Percentiles rank a stretch among this genome's conserved stretches.
These are phyloP conservation scores for Yamadazyma philogaea DNA, from an alignment of 805 yeast species.

Conservation along the genomic window DNA sequence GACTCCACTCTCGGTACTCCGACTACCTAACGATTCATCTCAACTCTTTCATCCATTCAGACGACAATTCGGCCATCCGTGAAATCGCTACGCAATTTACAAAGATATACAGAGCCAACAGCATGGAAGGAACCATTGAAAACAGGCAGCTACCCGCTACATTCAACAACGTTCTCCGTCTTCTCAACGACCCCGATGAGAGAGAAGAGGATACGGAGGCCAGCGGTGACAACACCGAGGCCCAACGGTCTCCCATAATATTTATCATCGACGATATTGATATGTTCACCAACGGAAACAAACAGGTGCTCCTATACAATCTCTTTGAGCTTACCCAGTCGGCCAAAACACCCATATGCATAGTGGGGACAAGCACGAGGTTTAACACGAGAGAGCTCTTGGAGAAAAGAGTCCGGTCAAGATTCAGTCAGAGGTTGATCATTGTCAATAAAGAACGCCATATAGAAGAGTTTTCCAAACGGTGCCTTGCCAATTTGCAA, in stretches of 20 bases:
- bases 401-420: conserved; percentile 86
- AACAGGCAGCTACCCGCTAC: conserved; percentile 9
- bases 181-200: conserved; percentile 33
- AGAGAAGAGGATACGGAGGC: conserved; percentile 4
- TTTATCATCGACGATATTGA: conserved; percentile 87
- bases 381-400: conserved; percentile 74
- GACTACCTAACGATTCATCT: conserved; percentile 62
- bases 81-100: conserved; percentile 86
- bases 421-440: conserved; percentile 80
- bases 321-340: conserved; percentile 82
- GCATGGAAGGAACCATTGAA: conserved; percentile 9
- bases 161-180: conserved; percentile 16
- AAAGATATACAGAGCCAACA: conserved; percentile 14
- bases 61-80: conserved; percentile 75
- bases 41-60: conserved; percentile 68
- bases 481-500: conserved; percentile 42
- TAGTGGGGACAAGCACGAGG: conserved; percentile 75
- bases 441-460: conserved; percentile 50
- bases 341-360: conserved; percentile 68
- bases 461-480: conserved; percentile 42
- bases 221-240: background rate
- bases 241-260: conserved; percentile 52
- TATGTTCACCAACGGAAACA: conserved; percentile 61
- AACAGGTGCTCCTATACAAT: conserved; percentile 84
- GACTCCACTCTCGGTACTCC: conserved; percentile 36